Conservation (phyloP, 129 eudicot genomes). For the Flaveria ramosissima region DNA sequence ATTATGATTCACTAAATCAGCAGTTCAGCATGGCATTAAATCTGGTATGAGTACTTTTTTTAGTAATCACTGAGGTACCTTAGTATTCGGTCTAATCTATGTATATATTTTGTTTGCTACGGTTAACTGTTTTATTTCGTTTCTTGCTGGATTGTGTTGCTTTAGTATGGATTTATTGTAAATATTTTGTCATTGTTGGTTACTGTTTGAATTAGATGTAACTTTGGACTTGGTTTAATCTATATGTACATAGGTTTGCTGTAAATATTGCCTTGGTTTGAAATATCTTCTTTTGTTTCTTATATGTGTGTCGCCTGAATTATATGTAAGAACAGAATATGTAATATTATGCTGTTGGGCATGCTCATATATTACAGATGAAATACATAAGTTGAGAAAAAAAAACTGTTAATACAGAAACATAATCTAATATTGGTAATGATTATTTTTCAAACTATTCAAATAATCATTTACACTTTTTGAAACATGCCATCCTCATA, state of each 20-base stretch:
- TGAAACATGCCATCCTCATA: too few species aligned
- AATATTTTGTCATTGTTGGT: not conserved
- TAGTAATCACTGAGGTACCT: not conserved
- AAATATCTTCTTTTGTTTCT: not conserved
- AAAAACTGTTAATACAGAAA: conserved; percentile 5
- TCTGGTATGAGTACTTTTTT: conserved; percentile 30
- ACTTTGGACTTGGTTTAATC: conserved; percentile 11
- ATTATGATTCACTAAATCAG: conserved; percentile 22
- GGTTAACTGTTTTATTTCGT: not conserved
- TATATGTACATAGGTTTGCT: not conserved
- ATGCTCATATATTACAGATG: not conserved
- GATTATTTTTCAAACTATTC: too few species aligned
- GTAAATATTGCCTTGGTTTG: conserved; percentile 18
- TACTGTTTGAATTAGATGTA: conserved; percentile 1
- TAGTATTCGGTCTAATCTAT: not conserved
- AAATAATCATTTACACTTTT: too few species aligned
- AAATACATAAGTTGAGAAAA: not conserved
- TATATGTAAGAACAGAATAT: too few species aligned
- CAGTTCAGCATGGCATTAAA: conserved; percentile 27
- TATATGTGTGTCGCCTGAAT: too few species aligned
- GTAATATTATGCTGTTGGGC: not conserved
- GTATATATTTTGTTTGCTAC: not conserved
- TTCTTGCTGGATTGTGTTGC: conserved; percentile 9
- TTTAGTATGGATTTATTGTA: not conserved
- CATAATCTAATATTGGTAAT: not conserved